Evolutionary conservation across 208 protist genomes (phyloP).

Genomic region (Strigomonas culicis): DNA sequence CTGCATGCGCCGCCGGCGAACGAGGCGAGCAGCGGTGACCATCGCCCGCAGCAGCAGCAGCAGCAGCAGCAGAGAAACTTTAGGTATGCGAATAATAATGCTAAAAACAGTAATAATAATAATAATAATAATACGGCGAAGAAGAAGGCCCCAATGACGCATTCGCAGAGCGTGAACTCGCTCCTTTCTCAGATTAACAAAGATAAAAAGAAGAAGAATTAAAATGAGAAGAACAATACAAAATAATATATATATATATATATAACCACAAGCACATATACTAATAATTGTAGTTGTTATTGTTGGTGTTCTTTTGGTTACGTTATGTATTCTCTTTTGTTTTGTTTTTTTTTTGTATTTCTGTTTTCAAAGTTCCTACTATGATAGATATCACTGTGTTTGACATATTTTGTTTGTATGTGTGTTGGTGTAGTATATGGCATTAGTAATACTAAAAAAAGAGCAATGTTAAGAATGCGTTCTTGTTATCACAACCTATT

Average conservation of each 20-base stretch:
- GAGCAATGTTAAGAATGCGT: too few relatives aligned
- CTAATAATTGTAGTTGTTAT: background rate
- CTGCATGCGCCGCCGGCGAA: background rate
- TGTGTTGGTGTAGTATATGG: too few relatives aligned
- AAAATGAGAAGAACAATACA: constrained; percentile 7
- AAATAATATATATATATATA: constrained; percentile 8
- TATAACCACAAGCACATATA: background rate
- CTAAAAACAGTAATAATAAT: constrained; percentile 6
- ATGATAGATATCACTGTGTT: too few relatives aligned
- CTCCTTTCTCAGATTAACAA: background rate
- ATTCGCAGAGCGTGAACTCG: too few relatives aligned
- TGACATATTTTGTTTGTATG: too few relatives aligned
- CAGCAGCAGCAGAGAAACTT: background rate
- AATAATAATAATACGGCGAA: constrained; percentile 4
- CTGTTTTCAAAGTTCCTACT: background rate
- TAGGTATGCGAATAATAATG: constrained; percentile 1
- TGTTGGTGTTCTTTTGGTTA: background rate
- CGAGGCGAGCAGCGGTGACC: background rate
- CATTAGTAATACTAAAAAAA: too few relatives aligned
- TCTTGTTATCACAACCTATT: too few relatives aligned
- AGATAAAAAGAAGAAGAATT: constrained; percentile 13
- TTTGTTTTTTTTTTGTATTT: constrained; percentile 6
- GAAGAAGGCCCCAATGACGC: background rate
- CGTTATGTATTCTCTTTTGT: constrained; percentile 1
- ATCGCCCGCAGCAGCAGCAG: background rate